Percentiles rank a stretch among this genome's conserved stretches.
phyloP scores from a whole-genome alignment of 1,139 yeast genomes.

The Lipomyces yarrowii region DNA sequence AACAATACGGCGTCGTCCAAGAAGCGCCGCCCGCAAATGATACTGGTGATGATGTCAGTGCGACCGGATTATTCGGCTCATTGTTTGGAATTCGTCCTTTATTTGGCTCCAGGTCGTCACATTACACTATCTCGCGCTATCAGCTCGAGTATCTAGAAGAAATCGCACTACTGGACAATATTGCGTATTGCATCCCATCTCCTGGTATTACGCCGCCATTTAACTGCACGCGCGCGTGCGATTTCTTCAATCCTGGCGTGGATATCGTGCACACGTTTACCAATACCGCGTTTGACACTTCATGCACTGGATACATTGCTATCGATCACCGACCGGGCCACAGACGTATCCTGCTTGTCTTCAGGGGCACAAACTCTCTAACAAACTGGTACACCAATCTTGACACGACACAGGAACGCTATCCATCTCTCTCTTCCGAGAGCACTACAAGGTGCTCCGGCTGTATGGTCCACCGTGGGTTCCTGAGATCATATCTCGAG shows the following conservation, averaged over 20 bases:
- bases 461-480: slow-evolving; percentile 32
- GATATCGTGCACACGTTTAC: slow-evolving; percentile 29
- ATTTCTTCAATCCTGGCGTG: slow-evolving; percentile 23
- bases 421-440: slow-evolving; percentile 10
- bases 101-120: slow-evolving; percentile 15
- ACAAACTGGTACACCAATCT: slow-evolving; percentile 28
- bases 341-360: slow-evolving; percentile 28
- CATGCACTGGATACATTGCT: slow-evolving; percentile 33
- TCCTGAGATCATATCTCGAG: slow-evolving; percentile 26
- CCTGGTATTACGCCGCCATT: slow-evolving; percentile 32
- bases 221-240: slow-evolving; percentile 33
- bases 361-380: slow-evolving; percentile 32
- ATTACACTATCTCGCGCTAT: slow-evolving; percentile 24
- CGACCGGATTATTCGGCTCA: slow-evolving; percentile 22
- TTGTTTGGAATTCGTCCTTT: slow-evolving; percentile 21
- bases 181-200: slow-evolving; percentile 32
- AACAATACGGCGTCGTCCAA: slow-evolving; percentile 9
- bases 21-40: slow-evolving; percentile 13
- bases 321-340: slow-evolving; percentile 24
- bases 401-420: slow-evolving; percentile 27
- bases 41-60: slow-evolving; percentile 1
- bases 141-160: slow-evolving; percentile 25
- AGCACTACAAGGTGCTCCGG: slow-evolving; percentile 13
- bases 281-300: slow-evolving; percentile 18
- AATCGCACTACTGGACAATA: slow-evolving; percentile 28